phyloP scores from a whole-genome alignment of 2,329 filamentous ascomycete genomes.

The Cyclaneusma minus region DNA sequence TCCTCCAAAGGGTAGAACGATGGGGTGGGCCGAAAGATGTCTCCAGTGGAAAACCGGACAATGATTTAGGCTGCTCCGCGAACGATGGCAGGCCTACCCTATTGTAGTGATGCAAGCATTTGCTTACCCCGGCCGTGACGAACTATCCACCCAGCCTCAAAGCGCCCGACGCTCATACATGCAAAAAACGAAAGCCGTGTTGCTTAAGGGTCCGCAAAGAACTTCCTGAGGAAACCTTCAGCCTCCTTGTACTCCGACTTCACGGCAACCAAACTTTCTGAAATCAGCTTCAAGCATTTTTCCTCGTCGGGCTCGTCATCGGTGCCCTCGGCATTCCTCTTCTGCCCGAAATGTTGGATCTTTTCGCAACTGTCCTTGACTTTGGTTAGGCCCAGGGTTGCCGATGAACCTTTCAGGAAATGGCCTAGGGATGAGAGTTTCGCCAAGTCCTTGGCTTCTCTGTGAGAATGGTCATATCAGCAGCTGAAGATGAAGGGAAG shows the following conservation, averaged over 20 bases:
- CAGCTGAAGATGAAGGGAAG: not conserved
- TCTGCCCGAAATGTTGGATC: constrained; percentile 83
- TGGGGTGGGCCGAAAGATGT: no score
- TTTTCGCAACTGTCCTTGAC: constrained; percentile 90
- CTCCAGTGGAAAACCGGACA: no score
- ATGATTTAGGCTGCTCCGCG: no score
- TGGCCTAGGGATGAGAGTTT: constrained; percentile 75
- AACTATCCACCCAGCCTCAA: no score
- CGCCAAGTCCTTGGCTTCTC: constrained; percentile 51
- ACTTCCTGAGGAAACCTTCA: constrained; percentile 47
- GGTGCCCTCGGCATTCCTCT: constrained; percentile 63
- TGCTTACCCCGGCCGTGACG: no score
- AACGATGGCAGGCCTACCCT: no score
- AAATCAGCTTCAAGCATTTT: constrained; percentile 54
- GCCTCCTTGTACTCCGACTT: constrained; percentile 66
- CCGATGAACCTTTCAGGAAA: constrained; percentile 94
- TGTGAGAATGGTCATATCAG: constrained; percentile 20
- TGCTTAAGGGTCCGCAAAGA: no score
- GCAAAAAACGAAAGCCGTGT: no score
- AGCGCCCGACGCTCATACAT: no score
- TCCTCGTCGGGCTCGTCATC: constrained; percentile 49
- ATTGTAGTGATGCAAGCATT: no score
- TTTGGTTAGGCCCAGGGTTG: constrained; percentile 79
- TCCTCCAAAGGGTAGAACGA: no score
- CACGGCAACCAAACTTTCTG: constrained; percentile 51